Evolutionary conservation across 495 filamentous ascomycete species (phyloP), one percentile per base, ranked within the genome.

Genomic region (Bathelium albidoporum): DNA sequence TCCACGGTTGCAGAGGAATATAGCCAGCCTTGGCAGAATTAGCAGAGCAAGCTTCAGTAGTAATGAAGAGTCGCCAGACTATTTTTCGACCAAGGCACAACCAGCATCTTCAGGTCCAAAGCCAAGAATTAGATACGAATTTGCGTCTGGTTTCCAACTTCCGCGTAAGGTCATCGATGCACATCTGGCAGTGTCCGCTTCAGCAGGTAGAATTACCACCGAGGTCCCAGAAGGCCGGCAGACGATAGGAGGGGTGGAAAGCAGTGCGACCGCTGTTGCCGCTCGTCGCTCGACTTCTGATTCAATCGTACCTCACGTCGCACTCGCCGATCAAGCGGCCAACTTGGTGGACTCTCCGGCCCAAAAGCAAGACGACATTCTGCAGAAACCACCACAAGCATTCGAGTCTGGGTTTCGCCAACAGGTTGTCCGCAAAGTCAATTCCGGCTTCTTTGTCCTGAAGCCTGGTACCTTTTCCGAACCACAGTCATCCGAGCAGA

Each of bases 401-500:
- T 55, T 55, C 24, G 7, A 3, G 24, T 9, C 24, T 2, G 49
- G 80, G 16, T 71, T 80, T 11, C 49, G 24, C 16, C 20, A 29
- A 11, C 78, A 82, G 60, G 72, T 79, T 20, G 64, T 81, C 1
- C 77, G 85, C 18, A 81, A 79, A 63, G 80, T 86, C 18, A 87
- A 87, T 64, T 78, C 79, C 11, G 84, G 85, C 4, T 87, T 87
- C 64, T 80, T 85, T 67, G 75, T 87, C 43, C 70, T 87, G 0
- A 78, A 77, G 31, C 82, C 82, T 18, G 85, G 85, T 20, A 85
- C 81, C 9, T 39, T 71, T 10, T 28, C 34, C 24, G 20, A n/a
- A 31, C 60, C 11, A 32, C 36, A 62, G 22, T 29, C 5, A 20
- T 20, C 5, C 2, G 5, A n/a, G 9, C 12, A 28, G 11, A 26